Evolutionary conservation across 306 rosid species (phyloP).

Genomic region (Pueraria montana): DNA sequence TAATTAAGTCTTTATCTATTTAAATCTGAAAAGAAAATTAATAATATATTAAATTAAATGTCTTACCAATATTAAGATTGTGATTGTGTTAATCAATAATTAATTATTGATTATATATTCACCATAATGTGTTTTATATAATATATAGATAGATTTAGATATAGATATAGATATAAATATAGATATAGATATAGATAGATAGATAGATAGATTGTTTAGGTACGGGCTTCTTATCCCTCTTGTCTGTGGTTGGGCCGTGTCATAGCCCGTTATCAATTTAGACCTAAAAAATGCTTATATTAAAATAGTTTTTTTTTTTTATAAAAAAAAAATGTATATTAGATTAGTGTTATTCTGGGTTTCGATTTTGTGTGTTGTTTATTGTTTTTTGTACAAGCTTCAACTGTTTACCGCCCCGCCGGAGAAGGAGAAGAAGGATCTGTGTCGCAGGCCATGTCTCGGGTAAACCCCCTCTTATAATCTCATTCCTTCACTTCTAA

Average conservation of each 20-base stretch:
- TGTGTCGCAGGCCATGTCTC: slow-evolving; percentile 50
- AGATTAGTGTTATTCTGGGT: neutral
- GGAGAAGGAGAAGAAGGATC: slow-evolving; percentile 47
- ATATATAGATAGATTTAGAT: too few relatives aligned
- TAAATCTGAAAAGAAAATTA: too few relatives aligned
- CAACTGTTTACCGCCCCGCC: slow-evolving; percentile 19
- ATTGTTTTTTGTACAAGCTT: neutral
- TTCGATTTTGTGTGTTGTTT: neutral
- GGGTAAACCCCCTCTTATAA: slow-evolving; percentile 38
- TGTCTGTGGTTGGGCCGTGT: neutral
- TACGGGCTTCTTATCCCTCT: too few relatives aligned
- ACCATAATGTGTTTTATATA: too few relatives aligned
- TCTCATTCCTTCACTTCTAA: neutral
- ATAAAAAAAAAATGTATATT: neutral
- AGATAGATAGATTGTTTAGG: too few relatives aligned
- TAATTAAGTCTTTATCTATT: too few relatives aligned
- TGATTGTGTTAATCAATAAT: too few relatives aligned
- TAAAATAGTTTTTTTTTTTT: neutral
- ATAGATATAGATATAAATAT: too few relatives aligned
- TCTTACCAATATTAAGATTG: too few relatives aligned
- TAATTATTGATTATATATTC: too few relatives aligned
- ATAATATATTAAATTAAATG: too few relatives aligned
- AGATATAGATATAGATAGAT: too few relatives aligned
- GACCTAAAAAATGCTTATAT: neutral
- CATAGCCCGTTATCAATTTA: neutral